Base-by-base conservation (phyloP, 371 early-diverging fungal genomes). In the Apophysomyces variabilis region DNA sequence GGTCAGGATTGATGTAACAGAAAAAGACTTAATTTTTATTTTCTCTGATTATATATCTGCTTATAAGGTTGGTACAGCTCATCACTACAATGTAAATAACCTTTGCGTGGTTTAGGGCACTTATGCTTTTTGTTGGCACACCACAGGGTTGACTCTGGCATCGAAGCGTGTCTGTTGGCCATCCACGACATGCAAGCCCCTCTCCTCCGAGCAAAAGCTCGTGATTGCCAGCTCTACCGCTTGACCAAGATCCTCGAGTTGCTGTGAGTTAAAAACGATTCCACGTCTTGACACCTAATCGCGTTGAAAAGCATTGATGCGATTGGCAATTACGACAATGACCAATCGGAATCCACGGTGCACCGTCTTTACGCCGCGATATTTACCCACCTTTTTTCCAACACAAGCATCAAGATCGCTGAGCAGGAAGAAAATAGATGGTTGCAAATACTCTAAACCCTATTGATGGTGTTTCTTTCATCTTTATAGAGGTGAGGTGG, bases 161-260 rank as follows among this genome's bases (percentile, higher is more conserved):
- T 50, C 54, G 54, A 32, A 50, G 54, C 54, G 54, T 32, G 54
- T 5, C 35, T 50, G 54, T 50, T 50, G 54, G 1, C 21, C 54
- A 50, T 50, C 54, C 54, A 50, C 54, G 35, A 50, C 54, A 50
- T 50, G 54, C 54, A 50, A 32, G 54, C 54, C 16, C 54, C 54
- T 50, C 54, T 50, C 54, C 54, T 21, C 54, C 21, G 54, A 50
- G 32, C 54, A 50, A 50, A 50, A 50, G 54, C 54, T 50, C 1
- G 54, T 50, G 54, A 50, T 50, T 18, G 54, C 54, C 54, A 50
- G 8, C 21, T 50, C 54, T 32, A 50, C 32, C 54, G 54, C 54
- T 50, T 50, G 54, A 50, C 35, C 54, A 50, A 50, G 54, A 50
- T 50, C 54, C 54, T 50, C n/a, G 54, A 50, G 32, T 26, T 50